Evolutionary conservation across 768 basidiomycete genomes (phyloP), one percentile per base, ranked within the genome.

Genomic region (Mrakia blollopis): DNA sequence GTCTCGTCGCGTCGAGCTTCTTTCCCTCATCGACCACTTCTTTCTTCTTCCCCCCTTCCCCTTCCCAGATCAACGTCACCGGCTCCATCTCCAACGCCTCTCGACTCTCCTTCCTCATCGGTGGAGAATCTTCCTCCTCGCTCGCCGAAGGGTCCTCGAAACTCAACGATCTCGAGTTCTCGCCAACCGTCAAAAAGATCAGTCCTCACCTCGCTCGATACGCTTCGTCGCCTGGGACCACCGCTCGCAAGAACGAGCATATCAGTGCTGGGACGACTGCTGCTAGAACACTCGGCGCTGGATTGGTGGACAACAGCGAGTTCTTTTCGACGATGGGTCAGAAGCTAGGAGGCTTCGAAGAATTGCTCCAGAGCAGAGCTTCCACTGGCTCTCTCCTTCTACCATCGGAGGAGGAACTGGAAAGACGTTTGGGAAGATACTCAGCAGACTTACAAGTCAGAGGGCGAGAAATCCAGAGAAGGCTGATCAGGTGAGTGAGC

Each of bases 131-230:
- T 18, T 69, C 65, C 25, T 47, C 65, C 37, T 28, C 37, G 8
- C 52, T 50, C 25, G 74, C 74, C n/a, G 67, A 75, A 28, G 74
- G 74, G 18, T 50, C 65, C 11, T 35, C 65, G 14, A 70, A 69
- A 30, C 74, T 75, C 65, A 75, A 75, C 57, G 37, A 67, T n/a
- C 52, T 68, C n/a, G 50, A 75, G 54, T 75, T 75, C 52, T 69
- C 67, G n/a, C 74, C 74, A 3, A 39, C 65, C 50, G 52, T 75
- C 23, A 54, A 52, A 16, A 14, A 63, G 57, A 35, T 68, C 32
- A 50, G 32, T 25, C 65, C 65, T 21, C 44, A 52, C 47, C 74
- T 69, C 13, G 68, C 37, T 67, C 65, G 35, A 25, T 18, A 21
- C 54, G 7, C 54, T 6, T 54, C 54, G 21, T 23, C 54, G 54